Conservation (phyloP, 805 yeast species). For the Candida vartiovaarae region DNA sequence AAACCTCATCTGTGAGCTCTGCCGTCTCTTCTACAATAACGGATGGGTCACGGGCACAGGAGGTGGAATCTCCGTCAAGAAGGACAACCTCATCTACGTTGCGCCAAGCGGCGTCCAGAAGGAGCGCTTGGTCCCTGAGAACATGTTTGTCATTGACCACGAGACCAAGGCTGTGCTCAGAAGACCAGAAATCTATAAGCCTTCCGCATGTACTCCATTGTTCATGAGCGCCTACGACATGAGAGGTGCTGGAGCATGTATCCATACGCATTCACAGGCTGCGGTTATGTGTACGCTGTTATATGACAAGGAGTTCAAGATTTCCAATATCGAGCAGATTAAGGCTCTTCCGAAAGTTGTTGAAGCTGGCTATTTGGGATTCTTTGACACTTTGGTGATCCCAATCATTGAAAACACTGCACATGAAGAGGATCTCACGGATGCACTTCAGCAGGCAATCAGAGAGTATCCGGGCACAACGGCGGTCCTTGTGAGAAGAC, state of each 20-base stretch:
- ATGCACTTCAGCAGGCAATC: slow-evolving; percentile 56
- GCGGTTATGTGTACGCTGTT: slow-evolving; percentile 78
- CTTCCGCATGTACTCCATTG: slow-evolving; percentile 92
- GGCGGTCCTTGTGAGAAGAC: slow-evolving; percentile 87
- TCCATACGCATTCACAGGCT: slow-evolving; percentile 87
- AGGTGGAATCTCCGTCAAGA: slow-evolving; percentile 79
- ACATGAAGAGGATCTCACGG: slow-evolving; percentile 77
- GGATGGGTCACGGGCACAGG: slow-evolving; percentile 97
- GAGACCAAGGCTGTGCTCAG: slow-evolving; percentile 45
- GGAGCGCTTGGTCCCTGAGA: slow-evolving; percentile 75
- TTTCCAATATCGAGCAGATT: slow-evolving; percentile 82
- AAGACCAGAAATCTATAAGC: slow-evolving; percentile 63
- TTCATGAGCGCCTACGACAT: slow-evolving; percentile 62
- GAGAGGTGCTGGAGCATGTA: slow-evolving; percentile 83
- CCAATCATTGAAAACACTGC: slow-evolving; percentile 92
- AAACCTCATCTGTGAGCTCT: slow-evolving; percentile 73
- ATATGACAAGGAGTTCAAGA: slow-evolving; percentile 63
- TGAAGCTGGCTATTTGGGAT: slow-evolving; percentile 54
- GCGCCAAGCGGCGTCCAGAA: slow-evolving; percentile 98
- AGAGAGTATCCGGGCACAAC: slow-evolving; percentile 66
- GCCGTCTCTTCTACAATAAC: slow-evolving; percentile 66
- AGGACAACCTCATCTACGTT: slow-evolving; percentile 52
- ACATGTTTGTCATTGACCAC: slow-evolving; percentile 71
- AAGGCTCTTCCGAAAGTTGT: slow-evolving; percentile 68
- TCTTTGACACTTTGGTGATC: slow-evolving; percentile 67